Evolutionary conservation across 106 monocot species (phyloP).

Genomic region (Phalaenopsis equestris): DNA sequence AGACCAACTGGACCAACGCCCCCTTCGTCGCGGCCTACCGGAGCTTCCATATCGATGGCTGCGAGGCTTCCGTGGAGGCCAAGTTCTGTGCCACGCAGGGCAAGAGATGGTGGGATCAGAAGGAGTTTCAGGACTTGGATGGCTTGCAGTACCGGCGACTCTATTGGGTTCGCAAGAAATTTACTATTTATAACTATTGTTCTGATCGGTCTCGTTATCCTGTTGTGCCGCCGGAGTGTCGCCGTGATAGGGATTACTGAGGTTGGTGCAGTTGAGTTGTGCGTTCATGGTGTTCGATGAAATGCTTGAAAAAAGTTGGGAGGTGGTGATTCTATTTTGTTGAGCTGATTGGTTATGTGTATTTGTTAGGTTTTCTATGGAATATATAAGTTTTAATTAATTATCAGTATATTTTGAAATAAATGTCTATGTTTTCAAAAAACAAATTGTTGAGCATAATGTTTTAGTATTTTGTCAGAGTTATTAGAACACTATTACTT

Average conservation of each 20-base stretch:
- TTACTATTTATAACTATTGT: conserved; percentile 33
- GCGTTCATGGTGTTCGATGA: too few species aligned
- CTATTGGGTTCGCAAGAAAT: conserved; percentile 10
- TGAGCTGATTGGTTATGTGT: too few species aligned
- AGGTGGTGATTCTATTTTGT: too few species aligned
- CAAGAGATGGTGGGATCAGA: conserved; percentile 30
- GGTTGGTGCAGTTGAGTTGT: too few species aligned
- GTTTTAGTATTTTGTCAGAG: too few species aligned
- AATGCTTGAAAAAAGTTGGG: too few species aligned
- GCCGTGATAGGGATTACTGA: conserved; percentile 14
- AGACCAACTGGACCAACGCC: conserved; percentile 27
- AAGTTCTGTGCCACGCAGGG: conserved; percentile 27
- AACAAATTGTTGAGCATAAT: too few species aligned
- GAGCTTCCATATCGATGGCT: conserved; percentile 22
- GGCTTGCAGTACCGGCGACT: conserved; percentile 17
- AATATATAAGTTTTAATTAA: too few species aligned
- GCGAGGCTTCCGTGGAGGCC: conserved; percentile 23
- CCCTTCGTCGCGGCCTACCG: conserved; percentile 23
- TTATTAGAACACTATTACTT: too few species aligned
- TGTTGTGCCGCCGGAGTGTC: conserved; percentile 20
- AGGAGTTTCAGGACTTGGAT: conserved; percentile 30
- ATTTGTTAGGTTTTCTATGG: too few species aligned
- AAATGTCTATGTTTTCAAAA: too few species aligned
- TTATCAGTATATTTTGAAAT: too few species aligned
- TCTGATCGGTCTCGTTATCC: conserved; percentile 13